These are phyloP conservation scores for Phytophthora parvispora DNA, from an alignment of 352 stramenopile species.

Conservation along the genomic window DNA sequence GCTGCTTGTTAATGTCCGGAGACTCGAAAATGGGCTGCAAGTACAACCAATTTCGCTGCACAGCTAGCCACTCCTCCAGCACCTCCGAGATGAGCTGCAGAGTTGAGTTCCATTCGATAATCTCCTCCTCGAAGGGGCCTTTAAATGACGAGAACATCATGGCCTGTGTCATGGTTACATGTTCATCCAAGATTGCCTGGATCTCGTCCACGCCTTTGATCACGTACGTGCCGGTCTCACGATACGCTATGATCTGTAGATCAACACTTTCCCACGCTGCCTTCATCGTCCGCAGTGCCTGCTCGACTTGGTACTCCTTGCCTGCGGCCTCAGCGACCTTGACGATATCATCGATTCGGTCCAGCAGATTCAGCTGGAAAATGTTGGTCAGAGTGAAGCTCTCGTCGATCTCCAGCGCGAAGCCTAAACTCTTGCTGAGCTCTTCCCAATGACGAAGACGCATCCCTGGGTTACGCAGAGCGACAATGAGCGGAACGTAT, in stretches of 20 bases:
- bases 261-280: conserved; percentile 92
- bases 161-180: conserved; percentile 97
- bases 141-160: conserved; percentile 98
- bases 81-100: conserved; percentile 95
- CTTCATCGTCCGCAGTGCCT: conserved; percentile 95
- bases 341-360: conserved; percentile 93
- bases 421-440: conserved; percentile 79
- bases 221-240: conserved; percentile 96
- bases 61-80: conserved; percentile 95
- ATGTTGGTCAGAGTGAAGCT: conserved; percentile 89
- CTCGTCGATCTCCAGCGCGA: conserved; percentile 92
- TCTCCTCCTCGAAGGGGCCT: conserved; percentile 95
- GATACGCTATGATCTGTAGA: conserved; percentile 91
- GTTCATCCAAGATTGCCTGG: conserved; percentile 95
- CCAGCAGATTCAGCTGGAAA: conserved; percentile 86
- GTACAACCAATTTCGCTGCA: conserved; percentile 97
- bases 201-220: conserved; percentile 97
- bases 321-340: conserved; percentile 94
- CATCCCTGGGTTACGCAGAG: conserved; percentile 95
- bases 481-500: conserved; percentile 93
- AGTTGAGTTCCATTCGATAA: conserved; percentile 94
- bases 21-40: conserved; percentile 97
- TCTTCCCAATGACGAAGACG: conserved; percentile 95
- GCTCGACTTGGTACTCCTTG: conserved; percentile 97
- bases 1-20: conserved; percentile 97